A percentile compares a stretch with the other conserved stretches of the same genome.
phyloP scores from a whole-genome alignment of 1,139 yeast species.

The Scheffersomyces cryptocercus region DNA sequence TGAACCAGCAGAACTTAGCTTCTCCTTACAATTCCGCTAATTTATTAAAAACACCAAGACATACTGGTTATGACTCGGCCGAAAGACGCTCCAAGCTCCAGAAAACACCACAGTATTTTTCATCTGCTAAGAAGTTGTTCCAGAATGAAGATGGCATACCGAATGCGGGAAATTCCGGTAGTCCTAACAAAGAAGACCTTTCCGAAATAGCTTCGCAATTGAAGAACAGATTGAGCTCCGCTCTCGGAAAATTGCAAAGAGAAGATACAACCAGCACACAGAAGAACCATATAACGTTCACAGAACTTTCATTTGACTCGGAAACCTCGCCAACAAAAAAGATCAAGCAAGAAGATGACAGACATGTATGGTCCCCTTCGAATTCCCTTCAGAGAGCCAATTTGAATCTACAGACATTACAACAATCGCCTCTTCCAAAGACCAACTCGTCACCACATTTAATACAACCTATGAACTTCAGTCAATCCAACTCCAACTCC shows the following conservation, averaged over 20 bases:
- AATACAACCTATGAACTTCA: background rate
- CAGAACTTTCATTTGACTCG: constrained; percentile 33
- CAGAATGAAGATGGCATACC: constrained; percentile 18
- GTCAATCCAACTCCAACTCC: constrained; percentile 6
- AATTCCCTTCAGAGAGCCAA: constrained; percentile 29
- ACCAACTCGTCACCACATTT: constrained; percentile 7
- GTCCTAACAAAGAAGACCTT: constrained; percentile 30
- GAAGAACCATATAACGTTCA: constrained; percentile 25
- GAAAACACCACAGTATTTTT: constrained; percentile 43
- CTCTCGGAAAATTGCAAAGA: constrained; percentile 39
- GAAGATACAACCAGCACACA: constrained; percentile 14
- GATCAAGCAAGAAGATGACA: constrained; percentile 3
- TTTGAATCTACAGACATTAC: constrained; percentile 40
- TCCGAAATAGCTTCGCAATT: constrained; percentile 42
- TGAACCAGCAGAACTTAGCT: constrained; percentile 23
- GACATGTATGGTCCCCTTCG: constrained; percentile 23
- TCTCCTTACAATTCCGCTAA: constrained; percentile 31
- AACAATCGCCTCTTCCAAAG: constrained; percentile 31
- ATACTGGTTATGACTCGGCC: constrained; percentile 29
- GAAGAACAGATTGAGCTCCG: constrained; percentile 39
- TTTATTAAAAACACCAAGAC: constrained; percentile 40
- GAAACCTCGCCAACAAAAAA: constrained; percentile 33
- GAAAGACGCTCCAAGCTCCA: constrained; percentile 28
- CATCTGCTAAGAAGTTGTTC: constrained; percentile 41
- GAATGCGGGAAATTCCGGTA: constrained; percentile 12